phyloP scores from a whole-genome alignment of 164 flowering plant species.

The Umbellularia californica region DNA sequence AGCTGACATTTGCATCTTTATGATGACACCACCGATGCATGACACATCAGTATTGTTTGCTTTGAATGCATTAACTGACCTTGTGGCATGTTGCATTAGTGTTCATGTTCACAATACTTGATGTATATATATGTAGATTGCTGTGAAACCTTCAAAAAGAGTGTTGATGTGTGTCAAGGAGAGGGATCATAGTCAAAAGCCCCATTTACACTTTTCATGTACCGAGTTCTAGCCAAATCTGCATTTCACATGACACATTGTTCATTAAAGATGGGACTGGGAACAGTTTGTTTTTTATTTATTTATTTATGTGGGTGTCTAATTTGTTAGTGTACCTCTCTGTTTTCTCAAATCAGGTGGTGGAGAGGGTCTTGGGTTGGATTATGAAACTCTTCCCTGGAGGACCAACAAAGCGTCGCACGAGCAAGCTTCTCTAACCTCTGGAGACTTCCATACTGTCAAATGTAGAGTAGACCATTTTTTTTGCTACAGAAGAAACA shows the following conservation, averaged over 20 bases:
- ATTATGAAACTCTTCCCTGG: slow-evolving; percentile 98
- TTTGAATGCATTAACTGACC: background rate
- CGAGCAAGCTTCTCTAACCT: slow-evolving; percentile 63
- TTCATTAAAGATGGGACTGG: too few relatives aligned
- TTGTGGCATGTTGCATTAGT: background rate
- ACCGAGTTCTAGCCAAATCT: background rate
- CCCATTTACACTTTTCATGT: too few relatives aligned
- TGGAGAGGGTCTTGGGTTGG: slow-evolving; percentile 96
- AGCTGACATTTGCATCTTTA: background rate
- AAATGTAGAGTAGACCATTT: background rate
- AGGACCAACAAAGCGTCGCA: slow-evolving; percentile 75
- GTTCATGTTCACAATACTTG: background rate
- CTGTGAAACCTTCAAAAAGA: background rate
- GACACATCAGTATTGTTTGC: background rate
- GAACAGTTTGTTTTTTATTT: too few relatives aligned
- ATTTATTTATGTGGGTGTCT: too few relatives aligned
- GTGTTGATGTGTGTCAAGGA: background rate
- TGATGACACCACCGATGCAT: background rate
- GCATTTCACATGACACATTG: background rate
- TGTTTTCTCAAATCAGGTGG: slow-evolving; percentile 49
- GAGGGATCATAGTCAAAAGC: too few relatives aligned
- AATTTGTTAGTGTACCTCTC: too few relatives aligned
- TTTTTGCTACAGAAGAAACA: background rate
- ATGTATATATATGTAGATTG: background rate
- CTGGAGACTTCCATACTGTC: background rate